phyloP scores from a whole-genome alignment of 192 early-diverging fungal species.

The Entomortierella lignicola region DNA sequence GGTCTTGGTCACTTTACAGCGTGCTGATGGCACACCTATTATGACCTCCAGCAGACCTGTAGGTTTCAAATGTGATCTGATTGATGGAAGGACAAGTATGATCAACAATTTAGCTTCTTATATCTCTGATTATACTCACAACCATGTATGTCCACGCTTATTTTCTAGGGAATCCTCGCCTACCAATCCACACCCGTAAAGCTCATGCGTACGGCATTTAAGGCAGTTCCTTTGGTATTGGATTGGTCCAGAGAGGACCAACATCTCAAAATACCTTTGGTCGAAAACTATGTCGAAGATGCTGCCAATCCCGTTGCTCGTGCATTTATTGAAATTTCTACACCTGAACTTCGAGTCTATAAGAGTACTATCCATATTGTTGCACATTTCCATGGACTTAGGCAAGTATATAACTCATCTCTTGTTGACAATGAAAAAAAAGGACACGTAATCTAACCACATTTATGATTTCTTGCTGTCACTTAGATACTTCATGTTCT shows the following conservation, averaged over 20 bases:
- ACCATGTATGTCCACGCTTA: too few species aligned
- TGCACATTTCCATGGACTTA: conserved; percentile 67
- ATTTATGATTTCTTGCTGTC: background rate
- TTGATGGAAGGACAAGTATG: background rate
- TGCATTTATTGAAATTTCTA: conserved; percentile 57
- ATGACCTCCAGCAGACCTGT: conserved; percentile 60
- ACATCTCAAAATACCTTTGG: conserved; percentile 43
- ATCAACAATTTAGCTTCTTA: background rate
- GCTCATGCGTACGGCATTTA: conserved; percentile 55
- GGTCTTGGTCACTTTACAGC: conserved; percentile 22
- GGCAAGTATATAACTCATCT: conserved; percentile 38
- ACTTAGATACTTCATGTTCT: conserved; percentile 66
- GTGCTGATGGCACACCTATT: conserved; percentile 50
- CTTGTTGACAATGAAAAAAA: background rate
- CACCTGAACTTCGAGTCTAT: conserved; percentile 61
- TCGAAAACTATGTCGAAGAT: conserved; percentile 58
- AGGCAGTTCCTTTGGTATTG: conserved; percentile 54
- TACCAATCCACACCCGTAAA: conserved; percentile 55
- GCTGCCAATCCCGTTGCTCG: conserved; percentile 55
- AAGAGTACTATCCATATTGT: conserved; percentile 60
- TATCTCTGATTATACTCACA: too few species aligned
- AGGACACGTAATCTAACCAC: background rate
- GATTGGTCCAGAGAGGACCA: conserved; percentile 59
- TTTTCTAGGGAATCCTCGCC: conserved; percentile 53
- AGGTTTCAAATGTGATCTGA: conserved; percentile 1